phyloP scores from a whole-genome alignment of 352 stramenopile species.

The Pythium coloratum region DNA sequence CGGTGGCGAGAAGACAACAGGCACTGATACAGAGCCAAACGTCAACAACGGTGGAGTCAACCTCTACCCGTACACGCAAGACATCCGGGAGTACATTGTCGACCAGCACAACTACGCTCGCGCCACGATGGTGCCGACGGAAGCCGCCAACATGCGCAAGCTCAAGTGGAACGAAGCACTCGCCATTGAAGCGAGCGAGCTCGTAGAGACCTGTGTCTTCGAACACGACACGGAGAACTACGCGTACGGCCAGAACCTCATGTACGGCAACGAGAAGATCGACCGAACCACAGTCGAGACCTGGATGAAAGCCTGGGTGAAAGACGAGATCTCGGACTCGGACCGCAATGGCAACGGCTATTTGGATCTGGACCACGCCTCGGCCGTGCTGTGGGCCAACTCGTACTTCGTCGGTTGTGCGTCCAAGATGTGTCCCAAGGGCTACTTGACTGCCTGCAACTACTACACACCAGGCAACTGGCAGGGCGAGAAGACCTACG shows the following conservation, averaged over 20 bases:
- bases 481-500: slow-evolving; percentile 33
- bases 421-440: slow-evolving; percentile 34
- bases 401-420: slow-evolving; percentile 40
- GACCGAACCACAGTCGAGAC: slow-evolving; percentile 30
- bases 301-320: slow-evolving; percentile 40
- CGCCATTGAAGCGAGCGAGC: slow-evolving; percentile 40
- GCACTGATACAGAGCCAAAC: background rate
- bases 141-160: slow-evolving; percentile 42
- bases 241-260: slow-evolving; percentile 42
- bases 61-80: slow-evolving; percentile 33
- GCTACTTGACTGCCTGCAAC: slow-evolving; percentile 42
- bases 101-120: slow-evolving; percentile 39
- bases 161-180: slow-evolving; percentile 38
- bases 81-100: slow-evolving; percentile 38
- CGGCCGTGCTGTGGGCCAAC: slow-evolving; percentile 41
- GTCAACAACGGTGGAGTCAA: slow-evolving; percentile 36
- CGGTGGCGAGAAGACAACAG: background rate
- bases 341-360: slow-evolving; percentile 32
- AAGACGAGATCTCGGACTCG: slow-evolving; percentile 31
- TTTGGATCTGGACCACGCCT: slow-evolving; percentile 41
- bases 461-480: slow-evolving; percentile 41
- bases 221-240: slow-evolving; percentile 42
- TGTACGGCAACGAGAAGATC: slow-evolving; percentile 31
- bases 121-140: slow-evolving; percentile 24
- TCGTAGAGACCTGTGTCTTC: slow-evolving; percentile 41